A percentile compares a stretch with the other conserved stretches of the same genome.
Conservation (phyloP, 2,329 filamentous ascomycete genomes). For the Stagonosporopsis chrysanthemi region DNA sequence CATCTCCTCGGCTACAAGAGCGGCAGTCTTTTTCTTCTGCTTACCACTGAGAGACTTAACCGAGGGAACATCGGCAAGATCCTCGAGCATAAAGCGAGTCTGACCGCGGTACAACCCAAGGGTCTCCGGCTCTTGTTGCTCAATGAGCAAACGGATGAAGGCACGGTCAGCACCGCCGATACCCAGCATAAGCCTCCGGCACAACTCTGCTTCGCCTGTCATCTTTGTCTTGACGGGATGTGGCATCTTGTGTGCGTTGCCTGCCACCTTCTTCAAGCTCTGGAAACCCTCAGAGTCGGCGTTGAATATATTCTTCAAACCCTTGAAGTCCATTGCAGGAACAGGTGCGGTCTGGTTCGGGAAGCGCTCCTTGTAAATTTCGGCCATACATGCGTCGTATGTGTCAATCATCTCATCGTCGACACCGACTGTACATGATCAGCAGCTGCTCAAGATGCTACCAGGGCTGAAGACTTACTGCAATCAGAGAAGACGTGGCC, state of each 20-base stretch:
- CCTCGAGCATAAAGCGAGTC: constrained; percentile 50
- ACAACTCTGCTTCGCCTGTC: constrained; percentile 39
- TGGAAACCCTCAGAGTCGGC: constrained; percentile 35
- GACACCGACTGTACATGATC: constrained; percentile 48
- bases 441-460: not conserved
- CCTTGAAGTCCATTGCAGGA: constrained; percentile 40
- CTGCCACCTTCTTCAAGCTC: constrained; percentile 29
- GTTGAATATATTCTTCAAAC: constrained; percentile 41
- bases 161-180: constrained; percentile 35
- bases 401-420: constrained; percentile 54
- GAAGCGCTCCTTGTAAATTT: constrained; percentile 47
- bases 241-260: constrained; percentile 33
- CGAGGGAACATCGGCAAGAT: constrained; percentile 37
- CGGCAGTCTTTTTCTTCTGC: constrained; percentile 47
- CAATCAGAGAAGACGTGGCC: constrained; percentile 54
- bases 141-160: constrained; percentile 39
- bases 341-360: constrained; percentile 24
- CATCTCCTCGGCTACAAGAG: constrained; percentile 49
- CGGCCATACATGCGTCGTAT: constrained; percentile 50
- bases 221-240: constrained; percentile 42
- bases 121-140: constrained; percentile 36
- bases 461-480: constrained; percentile 36
- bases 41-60: constrained; percentile 37
- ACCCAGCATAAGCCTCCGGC: constrained; percentile 40
- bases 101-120: constrained; percentile 48